Evolutionary conservation across 2,329 filamentous ascomycete species (phyloP).

Genomic region (Ilyonectria sp.): DNA sequence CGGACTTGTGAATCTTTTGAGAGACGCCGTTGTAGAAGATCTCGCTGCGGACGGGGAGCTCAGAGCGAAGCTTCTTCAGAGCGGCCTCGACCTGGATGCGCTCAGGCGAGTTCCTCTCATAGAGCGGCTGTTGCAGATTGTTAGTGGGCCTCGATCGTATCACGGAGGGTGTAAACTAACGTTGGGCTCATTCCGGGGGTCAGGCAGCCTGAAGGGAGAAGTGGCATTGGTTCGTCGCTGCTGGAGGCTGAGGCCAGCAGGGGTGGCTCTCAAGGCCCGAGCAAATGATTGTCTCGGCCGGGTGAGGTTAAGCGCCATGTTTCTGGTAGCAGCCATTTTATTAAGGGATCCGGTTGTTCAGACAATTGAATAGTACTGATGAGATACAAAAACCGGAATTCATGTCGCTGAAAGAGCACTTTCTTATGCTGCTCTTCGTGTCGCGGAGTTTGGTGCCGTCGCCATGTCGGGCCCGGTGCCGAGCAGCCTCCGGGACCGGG

Average conservation of each 20-base stretch:
- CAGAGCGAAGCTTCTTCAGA: slow-evolving; percentile 48
- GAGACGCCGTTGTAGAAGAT: slow-evolving; percentile 51
- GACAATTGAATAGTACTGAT: slow-evolving; percentile 16
- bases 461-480: slow-evolving; percentile 28
- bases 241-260: slow-evolving; percentile 35
- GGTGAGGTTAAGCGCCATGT: slow-evolving; percentile 33
- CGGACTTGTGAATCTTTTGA: slow-evolving; percentile 45
- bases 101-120: slow-evolving; percentile 50
- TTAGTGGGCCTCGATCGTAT: background rate
- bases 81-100: slow-evolving; percentile 50
- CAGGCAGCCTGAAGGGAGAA: slow-evolving; percentile 51
- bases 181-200: slow-evolving; percentile 52
- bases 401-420: slow-evolving; percentile 23
- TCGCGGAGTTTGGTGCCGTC: slow-evolving; percentile 2
- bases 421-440: slow-evolving; percentile 39
- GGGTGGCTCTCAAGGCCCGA: slow-evolving; percentile 31
- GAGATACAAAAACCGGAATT: slow-evolving; percentile 3
- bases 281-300: slow-evolving; percentile 38
- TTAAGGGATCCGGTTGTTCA: background rate
- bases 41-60: slow-evolving; percentile 51
- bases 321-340: slow-evolving; percentile 39
- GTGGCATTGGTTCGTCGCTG: slow-evolving; percentile 47
- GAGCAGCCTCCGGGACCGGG: slow-evolving; percentile 28
- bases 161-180: slow-evolving; percentile 33
- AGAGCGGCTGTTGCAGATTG: slow-evolving; percentile 44